phyloP scores from a whole-genome alignment of 345 rosid species.

The Brassica rapa region DNA sequence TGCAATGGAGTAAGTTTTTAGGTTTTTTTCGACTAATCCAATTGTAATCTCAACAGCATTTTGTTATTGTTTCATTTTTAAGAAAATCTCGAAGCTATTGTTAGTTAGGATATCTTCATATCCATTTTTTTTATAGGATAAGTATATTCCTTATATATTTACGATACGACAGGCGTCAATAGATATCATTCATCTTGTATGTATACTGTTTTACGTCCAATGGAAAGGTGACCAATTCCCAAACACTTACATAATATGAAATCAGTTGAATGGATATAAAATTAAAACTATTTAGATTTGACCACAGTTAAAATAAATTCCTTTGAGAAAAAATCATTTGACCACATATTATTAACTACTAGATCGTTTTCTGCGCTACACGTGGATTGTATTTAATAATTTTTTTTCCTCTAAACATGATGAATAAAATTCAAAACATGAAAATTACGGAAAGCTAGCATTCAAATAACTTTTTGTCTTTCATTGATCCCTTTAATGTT shows the following conservation, averaged over 20 bases:
- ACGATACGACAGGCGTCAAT: not conserved
- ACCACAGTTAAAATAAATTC: too few relatives aligned
- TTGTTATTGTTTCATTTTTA: not conserved
- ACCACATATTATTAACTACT: too few relatives aligned
- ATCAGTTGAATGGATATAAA: too few relatives aligned
- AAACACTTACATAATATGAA: not conserved
- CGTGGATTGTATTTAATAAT: too few relatives aligned
- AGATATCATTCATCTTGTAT: not conserved
- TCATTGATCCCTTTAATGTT: too few relatives aligned
- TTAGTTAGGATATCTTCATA: not conserved
- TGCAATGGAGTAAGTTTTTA: conserved; percentile 15
- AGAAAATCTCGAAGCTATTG: not conserved
- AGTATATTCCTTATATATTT: not conserved
- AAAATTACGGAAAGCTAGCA: too few relatives aligned
- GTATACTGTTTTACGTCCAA: not conserved
- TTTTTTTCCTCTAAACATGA: too few relatives aligned
- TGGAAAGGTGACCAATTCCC: not conserved
- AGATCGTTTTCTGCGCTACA: too few relatives aligned
- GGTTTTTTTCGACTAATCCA: conserved; percentile 1
- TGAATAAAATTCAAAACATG: too few relatives aligned
- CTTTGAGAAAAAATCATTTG: too few relatives aligned
- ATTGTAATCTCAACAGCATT: not conserved
- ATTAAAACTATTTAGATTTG: too few relatives aligned
- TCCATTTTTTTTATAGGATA: not conserved
- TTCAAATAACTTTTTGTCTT: too few relatives aligned